Conservation (phyloP, 2,329 filamentous ascomycete species). For the Colletotrichum tamarilloi region DNA sequence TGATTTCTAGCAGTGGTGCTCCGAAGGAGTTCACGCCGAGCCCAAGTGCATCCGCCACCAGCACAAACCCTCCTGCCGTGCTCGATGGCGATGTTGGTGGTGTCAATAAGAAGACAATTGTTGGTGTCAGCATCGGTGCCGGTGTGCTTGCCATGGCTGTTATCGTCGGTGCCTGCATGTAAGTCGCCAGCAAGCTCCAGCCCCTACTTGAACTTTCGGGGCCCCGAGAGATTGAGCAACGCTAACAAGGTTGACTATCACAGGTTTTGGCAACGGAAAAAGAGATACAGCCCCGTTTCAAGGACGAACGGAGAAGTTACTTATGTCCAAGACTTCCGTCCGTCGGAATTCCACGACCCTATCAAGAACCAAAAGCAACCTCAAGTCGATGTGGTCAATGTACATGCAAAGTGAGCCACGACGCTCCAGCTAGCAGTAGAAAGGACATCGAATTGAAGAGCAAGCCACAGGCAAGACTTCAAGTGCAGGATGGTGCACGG, state of each 20-base stretch:
- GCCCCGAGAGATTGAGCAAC: background rate
- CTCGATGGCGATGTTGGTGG: conserved; percentile 44
- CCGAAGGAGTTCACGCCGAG: conserved; percentile 3
- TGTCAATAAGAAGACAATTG: conserved; percentile 56
- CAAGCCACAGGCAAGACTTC: background rate
- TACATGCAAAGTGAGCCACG: background rate
- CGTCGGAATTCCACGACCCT: background rate
- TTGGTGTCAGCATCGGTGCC: conserved; percentile 60
- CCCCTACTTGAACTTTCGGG: too few relatives aligned
- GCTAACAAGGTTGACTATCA: background rate
- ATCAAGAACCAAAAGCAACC: background rate
- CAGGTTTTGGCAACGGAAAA: conserved; percentile 1
- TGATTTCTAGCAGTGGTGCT: conserved; percentile 9
- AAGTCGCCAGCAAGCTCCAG: background rate
- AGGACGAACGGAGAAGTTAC: background rate
- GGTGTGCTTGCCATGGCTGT: conserved; percentile 52
- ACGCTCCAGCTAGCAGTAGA: background rate
- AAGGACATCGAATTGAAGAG: background rate
- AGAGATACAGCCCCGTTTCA: background rate
- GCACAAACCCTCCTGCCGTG: conserved; percentile 19
- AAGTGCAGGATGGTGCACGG: background rate
- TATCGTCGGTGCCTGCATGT: conserved; percentile 38
- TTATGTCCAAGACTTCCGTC: background rate
- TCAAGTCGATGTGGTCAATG: background rate
- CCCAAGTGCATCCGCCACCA: background rate